Base-by-base conservation (phyloP, 371 early-diverging fungal species). In the Coemansia sp. region DNA sequence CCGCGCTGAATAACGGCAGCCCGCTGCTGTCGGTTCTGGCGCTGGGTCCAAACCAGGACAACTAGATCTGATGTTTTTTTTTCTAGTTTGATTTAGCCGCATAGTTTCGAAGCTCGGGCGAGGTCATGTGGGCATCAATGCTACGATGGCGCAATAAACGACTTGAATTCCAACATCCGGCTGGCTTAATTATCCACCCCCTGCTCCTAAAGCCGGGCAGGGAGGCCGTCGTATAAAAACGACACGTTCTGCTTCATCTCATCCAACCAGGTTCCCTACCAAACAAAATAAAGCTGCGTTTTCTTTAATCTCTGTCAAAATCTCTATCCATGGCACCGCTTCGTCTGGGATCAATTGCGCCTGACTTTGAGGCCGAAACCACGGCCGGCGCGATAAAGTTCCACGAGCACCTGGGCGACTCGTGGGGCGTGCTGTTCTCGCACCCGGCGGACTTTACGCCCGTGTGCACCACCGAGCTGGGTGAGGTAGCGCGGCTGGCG, bases 401-500 rank as follows among this genome's bases (percentile, higher is more conserved):
- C 86, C 95, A 97, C 77, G 84, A 88, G 11, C 94, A 84, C 62
- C 89, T 94, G 60, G 88, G 88, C 61, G 85, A 85, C 68, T 84
- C 87, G 16, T 97, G 97, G 97, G 89, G 86, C 49, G 82, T 95
- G 53, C 87, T 97, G 38, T 97, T 97, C 82, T 94, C 95, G 40
- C 95, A 95, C 77, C 97, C 95, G 34, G 94, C 93, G 61, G 95
- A 94, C 82, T 96, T 94, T 65, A 94, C 95, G 39, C 95, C 95
- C 54, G 96, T 94, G 47, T 95, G 97, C 84, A 95, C 95, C 43
- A 95, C 95, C 31, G 98, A 97, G 80, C 88, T 96, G 59, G 95
- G 95, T 55, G 85, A 84, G 36, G 94, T 94, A 12, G 95, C 94
- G 65, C 86, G 84, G 57, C 86, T 94, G 38, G 72, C 79, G 59